A percentile compares a stretch with the other conserved stretches of the same genome.
These are phyloP conservation scores for Hemileia vastatrix DNA, from an alignment of 1,284 basidiomycete species.

Conservation along the genomic window DNA sequence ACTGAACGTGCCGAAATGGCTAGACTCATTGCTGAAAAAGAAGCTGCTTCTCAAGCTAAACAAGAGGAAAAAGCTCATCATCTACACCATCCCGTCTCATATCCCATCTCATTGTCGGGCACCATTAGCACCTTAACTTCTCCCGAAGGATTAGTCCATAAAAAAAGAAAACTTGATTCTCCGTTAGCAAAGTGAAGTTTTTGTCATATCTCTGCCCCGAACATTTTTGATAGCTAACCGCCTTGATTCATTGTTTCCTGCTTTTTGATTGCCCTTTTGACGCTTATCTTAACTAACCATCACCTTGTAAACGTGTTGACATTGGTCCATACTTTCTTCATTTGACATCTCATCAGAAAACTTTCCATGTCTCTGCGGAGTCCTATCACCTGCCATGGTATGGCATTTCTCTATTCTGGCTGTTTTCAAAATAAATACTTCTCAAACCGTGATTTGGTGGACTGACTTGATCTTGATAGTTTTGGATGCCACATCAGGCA, in stretches of 20 bases:
- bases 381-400: constrained; percentile 42
- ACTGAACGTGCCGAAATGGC: constrained; percentile 11
- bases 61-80: constrained; percentile 24
- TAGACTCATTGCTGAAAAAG: constrained; percentile 21
- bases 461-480: constrained; percentile 25
- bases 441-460: neutral
- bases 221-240: too few species aligned
- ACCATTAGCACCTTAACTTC: too few species aligned
- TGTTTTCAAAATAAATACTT: neutral
- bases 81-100: too few species aligned
- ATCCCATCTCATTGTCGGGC: too few species aligned
- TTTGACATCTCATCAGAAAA: too few species aligned
- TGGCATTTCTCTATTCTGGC: neutral
- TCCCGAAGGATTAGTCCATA: constrained; percentile 11
- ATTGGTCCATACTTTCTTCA: too few species aligned
- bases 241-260: too few species aligned
- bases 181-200: too few species aligned
- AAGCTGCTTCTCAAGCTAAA: constrained; percentile 21
- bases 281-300: too few species aligned
- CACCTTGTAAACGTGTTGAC: too few species aligned
- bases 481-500: constrained; percentile 39
- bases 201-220: too few species aligned
- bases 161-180: constrained; percentile 18
- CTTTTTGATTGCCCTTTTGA: too few species aligned
- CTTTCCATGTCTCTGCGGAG: constrained; percentile 21